Evolutionary conservation across 768 basidiomycete genomes (phyloP).

Genomic region (Strobilomyces dryophilus): DNA sequence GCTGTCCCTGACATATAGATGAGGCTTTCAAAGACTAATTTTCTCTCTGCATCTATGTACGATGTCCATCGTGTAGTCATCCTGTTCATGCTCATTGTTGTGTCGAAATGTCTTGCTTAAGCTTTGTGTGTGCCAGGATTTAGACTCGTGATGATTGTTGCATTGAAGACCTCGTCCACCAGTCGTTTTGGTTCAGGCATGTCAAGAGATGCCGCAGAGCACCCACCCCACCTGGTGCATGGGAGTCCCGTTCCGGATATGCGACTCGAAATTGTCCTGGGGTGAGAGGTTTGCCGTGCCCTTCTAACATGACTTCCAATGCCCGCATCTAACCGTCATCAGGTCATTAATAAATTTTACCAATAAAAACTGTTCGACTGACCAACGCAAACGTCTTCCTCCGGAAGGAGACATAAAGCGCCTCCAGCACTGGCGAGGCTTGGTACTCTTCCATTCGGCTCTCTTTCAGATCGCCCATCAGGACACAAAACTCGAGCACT

Average conservation of each 20-base stretch:
- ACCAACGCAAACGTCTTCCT: slow-evolving; percentile 57
- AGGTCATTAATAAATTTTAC: not conserved
- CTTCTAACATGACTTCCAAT: slow-evolving; percentile 55
- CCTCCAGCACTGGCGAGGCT: slow-evolving; percentile 53
- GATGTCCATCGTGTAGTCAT: slow-evolving; percentile 6
- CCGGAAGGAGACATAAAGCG: slow-evolving; percentile 50
- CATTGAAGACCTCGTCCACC: slow-evolving; percentile 42
- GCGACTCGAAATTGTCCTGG: slow-evolving; percentile 22
- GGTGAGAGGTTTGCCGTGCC: slow-evolving; percentile 29
- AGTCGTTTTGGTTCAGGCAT: slow-evolving; percentile 50
- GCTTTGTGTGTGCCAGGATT: slow-evolving; percentile 14
- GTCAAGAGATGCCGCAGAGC: slow-evolving; percentile 53
- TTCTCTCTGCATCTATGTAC: not conserved
- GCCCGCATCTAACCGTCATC: slow-evolving; percentile 46
- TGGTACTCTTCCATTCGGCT: slow-evolving; percentile 58
- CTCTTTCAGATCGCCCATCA: slow-evolving; percentile 57
- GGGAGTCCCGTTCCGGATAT: slow-evolving; percentile 27
- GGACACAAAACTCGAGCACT: slow-evolving; percentile 62
- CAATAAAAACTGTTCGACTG: slow-evolving; percentile 22
- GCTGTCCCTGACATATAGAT: slow-evolving; percentile 17
- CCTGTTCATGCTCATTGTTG: slow-evolving; percentile 9
- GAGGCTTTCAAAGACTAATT: slow-evolving; percentile 35
- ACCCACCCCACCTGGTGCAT: slow-evolving; percentile 46
- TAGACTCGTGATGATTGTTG: slow-evolving; percentile 2
- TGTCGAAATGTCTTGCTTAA: slow-evolving; percentile 13